Evolutionary conservation across 2,329 filamentous ascomycete species (phyloP).

Genomic region (Neoarthrinium moseri): DNA sequence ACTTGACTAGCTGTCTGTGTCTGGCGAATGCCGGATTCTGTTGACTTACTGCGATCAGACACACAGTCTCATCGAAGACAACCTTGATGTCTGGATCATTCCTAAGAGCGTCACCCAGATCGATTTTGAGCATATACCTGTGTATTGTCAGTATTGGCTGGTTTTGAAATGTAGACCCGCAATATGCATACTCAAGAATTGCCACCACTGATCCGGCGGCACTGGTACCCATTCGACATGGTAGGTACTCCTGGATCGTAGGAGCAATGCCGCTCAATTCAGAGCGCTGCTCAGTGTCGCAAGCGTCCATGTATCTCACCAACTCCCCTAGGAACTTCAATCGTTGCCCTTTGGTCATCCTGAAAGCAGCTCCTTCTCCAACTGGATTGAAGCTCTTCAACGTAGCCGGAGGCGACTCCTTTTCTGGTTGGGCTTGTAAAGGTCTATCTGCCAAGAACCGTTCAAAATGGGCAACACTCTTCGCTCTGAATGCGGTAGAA

Average conservation of each 20-base stretch:
- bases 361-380: constrained; percentile 7
- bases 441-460: no score
- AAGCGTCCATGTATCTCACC: constrained; percentile 9
- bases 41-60: no score
- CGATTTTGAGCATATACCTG: not conserved
- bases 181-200: constrained; percentile 7
- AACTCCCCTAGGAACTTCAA: constrained; percentile 7
- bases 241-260: constrained; percentile 16
- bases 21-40: no score
- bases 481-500: no score
- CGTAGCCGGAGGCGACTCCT: no score
- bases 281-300: constrained; percentile 12
- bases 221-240: constrained; percentile 12
- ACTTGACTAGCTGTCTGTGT: not conserved
- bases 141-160: no score
- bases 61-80: constrained; percentile 8
- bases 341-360: constrained; percentile 12
- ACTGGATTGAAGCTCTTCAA: constrained; percentile 14
- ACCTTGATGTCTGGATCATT: not conserved
- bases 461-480: no score
- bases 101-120: not conserved
- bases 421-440: no score
- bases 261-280: constrained; percentile 15
- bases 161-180: no score
- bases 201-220: constrained; percentile 3